Evolutionary conservation across 441 rosid species (phyloP), one percentile per base, ranked within the genome.

Genomic region (Eutrema salsugineum): DNA sequence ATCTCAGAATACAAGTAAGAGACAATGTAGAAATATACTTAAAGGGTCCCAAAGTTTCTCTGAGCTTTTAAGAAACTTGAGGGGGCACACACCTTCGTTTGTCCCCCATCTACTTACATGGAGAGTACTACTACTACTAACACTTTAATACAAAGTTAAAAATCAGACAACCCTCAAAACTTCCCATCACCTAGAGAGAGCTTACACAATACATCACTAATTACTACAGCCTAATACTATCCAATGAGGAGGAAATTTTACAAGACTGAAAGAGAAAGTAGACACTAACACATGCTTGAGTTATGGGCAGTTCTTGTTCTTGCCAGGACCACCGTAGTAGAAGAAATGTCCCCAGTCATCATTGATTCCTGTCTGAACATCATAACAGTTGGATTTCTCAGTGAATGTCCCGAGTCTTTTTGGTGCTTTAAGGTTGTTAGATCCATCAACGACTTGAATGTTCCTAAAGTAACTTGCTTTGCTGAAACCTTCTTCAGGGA

Each of bases 341-440:
- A 92, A 90, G 89, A 81, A 90, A 81, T 88, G 97, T 56, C 98
- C 98, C 96, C 98, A 92, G 63, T 88, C 97, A n/a, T 82, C 90
- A 51, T 87, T 93, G 46, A 72, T 84, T 46, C 97, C 95, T 0
- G 84, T 87, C 73, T 88, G 88, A 59, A 93, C 94, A 81, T 93
- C 88, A 61, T 93, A 93, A 86, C 98, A 93, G 58, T 86, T 86
- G 22, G 98, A 93, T 56, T 83, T 83, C 78, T 93, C 98, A 0
- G 93, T 90, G 82, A 85, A 93, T 33, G 94, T 88, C 8, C 85
- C 93, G 9, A 88, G 66, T 60, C 84, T 79, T 78, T 87, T 90
- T 0, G 98, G 97, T 17, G 86, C 93, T 77, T 85, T 93, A 58
- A 93, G 98, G 69, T 90, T 93, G 73, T 93, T 93, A 39, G 98